A percentile compares a stretch with the other conserved stretches of the same genome.
phyloP scores from a whole-genome alignment of 495 filamentous ascomycete species.

The Xylaria grammica region DNA sequence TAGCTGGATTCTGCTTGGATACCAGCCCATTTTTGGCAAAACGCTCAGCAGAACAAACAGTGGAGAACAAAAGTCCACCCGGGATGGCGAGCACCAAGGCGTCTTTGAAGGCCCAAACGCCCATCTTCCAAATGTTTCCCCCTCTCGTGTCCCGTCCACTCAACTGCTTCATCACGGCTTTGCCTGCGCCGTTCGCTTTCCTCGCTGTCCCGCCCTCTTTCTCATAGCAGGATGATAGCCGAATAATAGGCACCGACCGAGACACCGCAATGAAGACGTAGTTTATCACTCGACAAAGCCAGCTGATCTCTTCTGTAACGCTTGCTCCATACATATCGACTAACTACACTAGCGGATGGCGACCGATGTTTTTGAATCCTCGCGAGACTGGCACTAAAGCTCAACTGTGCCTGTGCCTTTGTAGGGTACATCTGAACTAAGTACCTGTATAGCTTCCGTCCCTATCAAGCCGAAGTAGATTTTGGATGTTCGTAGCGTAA shows the following conservation, averaged over 20 bases:
- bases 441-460: too few relatives aligned
- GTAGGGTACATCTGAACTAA: too few relatives aligned
- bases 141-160: neutral
- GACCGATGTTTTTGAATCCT: neutral
- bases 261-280: neutral
- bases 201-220: neutral
- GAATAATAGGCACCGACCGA: neutral
- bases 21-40: constrained; percentile 2
- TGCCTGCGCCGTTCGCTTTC: too few relatives aligned
- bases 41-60: constrained; percentile 5
- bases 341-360: neutral
- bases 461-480: constrained; percentile 2
- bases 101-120: neutral
- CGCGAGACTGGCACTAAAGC: neutral
- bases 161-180: neutral
- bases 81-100: neutral
- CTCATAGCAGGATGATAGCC: too few relatives aligned
- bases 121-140: too few relatives aligned
- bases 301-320: neutral
- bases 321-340: neutral
- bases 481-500: neutral
- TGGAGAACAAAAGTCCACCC: constrained; percentile 2
- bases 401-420: neutral
- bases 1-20: neutral
- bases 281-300: too few relatives aligned